Percentiles rank a stretch among this genome's conserved stretches.
phyloP scores from a whole-genome alignment of 495 filamentous ascomycete species.

The Daldinia caldariorum region DNA sequence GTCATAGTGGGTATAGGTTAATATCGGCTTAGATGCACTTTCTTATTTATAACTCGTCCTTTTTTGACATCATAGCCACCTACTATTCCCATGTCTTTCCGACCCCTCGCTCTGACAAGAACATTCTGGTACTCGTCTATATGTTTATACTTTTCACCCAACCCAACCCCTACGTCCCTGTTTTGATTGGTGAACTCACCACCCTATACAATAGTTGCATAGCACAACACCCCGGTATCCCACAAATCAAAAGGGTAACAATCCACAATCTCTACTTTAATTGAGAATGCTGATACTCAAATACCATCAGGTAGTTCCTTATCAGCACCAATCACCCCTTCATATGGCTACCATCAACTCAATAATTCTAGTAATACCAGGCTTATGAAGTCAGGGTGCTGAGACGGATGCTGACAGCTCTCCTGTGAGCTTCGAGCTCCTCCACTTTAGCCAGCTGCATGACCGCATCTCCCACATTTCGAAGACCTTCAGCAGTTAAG shows the following conservation, averaged over 20 bases:
- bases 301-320: background rate
- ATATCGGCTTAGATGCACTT: background rate
- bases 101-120: background rate
- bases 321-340: background rate
- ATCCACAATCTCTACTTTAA: background rate
- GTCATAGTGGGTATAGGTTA: background rate
- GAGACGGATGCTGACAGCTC: slow-evolving; percentile 89
- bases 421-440: slow-evolving; percentile 91
- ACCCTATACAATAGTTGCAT: background rate
- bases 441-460: slow-evolving; percentile 95
- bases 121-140: background rate
- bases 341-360: background rate
- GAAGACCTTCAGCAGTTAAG: slow-evolving; percentile 83
- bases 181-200: background rate
- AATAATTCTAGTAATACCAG: background rate
- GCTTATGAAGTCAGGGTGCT: slow-evolving; percentile 25
- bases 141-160: background rate
- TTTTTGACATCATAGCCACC: background rate
- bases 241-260: background rate
- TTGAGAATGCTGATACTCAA: background rate
- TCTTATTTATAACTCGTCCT: background rate
- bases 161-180: background rate
- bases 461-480: slow-evolving; percentile 84
- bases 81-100: background rate
- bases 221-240: background rate